Evolutionary conservation across 1,284 basidiomycete genomes (phyloP).

Genomic region (Volvariella volvacea): DNA sequence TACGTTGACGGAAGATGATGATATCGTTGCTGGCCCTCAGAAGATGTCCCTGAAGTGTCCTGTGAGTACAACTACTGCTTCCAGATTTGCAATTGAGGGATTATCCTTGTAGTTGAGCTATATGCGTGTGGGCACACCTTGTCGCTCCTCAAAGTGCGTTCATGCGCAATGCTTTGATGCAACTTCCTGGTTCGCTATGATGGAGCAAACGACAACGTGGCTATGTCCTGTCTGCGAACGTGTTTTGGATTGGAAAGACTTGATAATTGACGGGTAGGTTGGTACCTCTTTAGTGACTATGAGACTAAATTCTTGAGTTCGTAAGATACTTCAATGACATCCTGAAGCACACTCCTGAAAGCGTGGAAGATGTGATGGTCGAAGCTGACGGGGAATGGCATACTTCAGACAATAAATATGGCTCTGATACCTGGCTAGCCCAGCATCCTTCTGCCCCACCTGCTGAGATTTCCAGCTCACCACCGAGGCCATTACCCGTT

Average conservation of each 20-base stretch:
- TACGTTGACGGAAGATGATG: conserved; percentile 67
- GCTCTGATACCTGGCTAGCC: conserved; percentile 64
- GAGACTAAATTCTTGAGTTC: conserved; percentile 2
- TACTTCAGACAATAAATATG: conserved; percentile 81
- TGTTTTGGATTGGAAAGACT: conserved; percentile 69
- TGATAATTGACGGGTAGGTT: conserved; percentile 87
- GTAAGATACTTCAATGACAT: conserved; percentile 80
- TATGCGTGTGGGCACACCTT: conserved; percentile 79
- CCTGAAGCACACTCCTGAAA: conserved; percentile 67
- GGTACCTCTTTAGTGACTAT: conserved; percentile 7
- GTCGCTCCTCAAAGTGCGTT: conserved; percentile 79
- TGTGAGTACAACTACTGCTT: conserved; percentile 41
- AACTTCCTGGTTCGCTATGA: conserved; percentile 88
- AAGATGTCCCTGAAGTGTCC: conserved; percentile 91
- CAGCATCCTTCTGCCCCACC: conserved; percentile 30
- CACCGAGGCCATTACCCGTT: conserved; percentile 14
- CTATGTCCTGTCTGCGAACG: conserved; percentile 93
- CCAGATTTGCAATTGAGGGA: background rate
- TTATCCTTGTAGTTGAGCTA: conserved; percentile 66
- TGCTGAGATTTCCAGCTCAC: conserved; percentile 5
- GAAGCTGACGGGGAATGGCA: conserved; percentile 97
- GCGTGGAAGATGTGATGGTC: conserved; percentile 87
- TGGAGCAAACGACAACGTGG: conserved; percentile 97
- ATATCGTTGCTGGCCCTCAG: conserved; percentile 81
- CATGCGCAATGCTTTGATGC: conserved; percentile 98